These are phyloP conservation scores for Chlorokybus atmophyticus DNA, from an alignment of 139 green algal genomes.

Conservation along the genomic window DNA sequence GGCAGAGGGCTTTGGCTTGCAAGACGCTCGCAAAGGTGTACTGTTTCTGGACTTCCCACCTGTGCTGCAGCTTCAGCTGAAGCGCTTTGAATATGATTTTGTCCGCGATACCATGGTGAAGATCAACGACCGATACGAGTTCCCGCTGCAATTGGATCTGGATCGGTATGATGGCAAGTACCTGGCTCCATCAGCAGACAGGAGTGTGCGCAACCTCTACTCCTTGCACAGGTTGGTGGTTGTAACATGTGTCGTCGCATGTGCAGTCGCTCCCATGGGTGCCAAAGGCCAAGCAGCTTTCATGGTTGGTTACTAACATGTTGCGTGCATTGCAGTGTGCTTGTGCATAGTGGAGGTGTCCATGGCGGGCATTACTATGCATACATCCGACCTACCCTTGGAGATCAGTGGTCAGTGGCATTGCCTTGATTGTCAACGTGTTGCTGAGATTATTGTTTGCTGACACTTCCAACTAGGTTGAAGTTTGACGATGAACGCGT, in stretches of 20 bases:
- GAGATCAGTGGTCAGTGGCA: slow-evolving; percentile 21
- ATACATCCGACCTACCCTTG: slow-evolving; percentile 40
- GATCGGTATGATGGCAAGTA: slow-evolving; percentile 56
- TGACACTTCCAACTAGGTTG: too few species aligned
- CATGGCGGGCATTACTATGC: slow-evolving; percentile 96
- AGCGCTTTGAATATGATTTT: slow-evolving; percentile 96
- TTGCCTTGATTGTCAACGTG: background rate
- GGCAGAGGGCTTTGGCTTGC: slow-evolving; percentile 74
- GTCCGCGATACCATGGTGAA: slow-evolving; percentile 57
- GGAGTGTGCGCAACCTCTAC: slow-evolving; percentile 55
- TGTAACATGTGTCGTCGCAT: background rate
- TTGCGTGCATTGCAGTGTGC: slow-evolving; percentile 59
- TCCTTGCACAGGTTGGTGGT: slow-evolving; percentile 19
- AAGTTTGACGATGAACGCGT: slow-evolving; percentile 94
- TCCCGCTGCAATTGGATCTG: slow-evolving; percentile 76
- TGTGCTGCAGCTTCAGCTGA: slow-evolving; percentile 92
- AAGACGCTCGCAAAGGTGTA: slow-evolving; percentile 81
- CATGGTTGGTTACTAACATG: too few species aligned
- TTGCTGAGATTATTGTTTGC: background rate
- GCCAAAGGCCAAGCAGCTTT: too few species aligned
- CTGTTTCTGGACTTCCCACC: slow-evolving; percentile 81
- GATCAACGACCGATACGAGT: slow-evolving; percentile 94
- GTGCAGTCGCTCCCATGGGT: too few species aligned
- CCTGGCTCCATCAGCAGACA: slow-evolving; percentile 44
- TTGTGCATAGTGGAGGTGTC: slow-evolving; percentile 88